Evolutionary conservation across 73 alveolate species (phyloP).

Genomic region (Paramecium primaurelia): DNA sequence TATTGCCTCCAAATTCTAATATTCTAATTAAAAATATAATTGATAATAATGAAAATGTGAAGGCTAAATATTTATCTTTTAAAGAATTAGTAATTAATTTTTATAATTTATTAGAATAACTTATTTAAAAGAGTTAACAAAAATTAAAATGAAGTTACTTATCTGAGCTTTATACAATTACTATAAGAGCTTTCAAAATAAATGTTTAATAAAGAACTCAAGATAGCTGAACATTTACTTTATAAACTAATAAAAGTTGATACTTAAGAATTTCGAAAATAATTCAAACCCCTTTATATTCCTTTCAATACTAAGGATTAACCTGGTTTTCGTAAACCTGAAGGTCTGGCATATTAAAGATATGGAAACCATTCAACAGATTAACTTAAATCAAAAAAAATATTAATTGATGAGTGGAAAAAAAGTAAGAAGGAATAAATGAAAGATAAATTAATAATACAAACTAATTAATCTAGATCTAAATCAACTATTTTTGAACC

Average conservation of each 20-base stretch:
- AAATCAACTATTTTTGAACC: background rate
- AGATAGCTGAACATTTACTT: background rate
- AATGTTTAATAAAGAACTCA: background rate
- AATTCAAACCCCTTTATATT: background rate
- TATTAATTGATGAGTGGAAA: background rate
- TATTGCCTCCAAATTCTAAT: background rate
- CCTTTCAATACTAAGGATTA: slow-evolving; percentile 21
- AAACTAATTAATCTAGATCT: background rate
- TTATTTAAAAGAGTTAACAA: background rate
- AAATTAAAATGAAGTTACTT: background rate
- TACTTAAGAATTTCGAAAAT: background rate
- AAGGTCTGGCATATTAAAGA: background rate
- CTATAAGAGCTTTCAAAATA: background rate
- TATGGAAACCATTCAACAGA: background rate
- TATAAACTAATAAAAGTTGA: background rate
- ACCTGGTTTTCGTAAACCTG: slow-evolving; percentile 5
- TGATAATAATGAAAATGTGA: background rate
- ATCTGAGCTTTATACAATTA: background rate
- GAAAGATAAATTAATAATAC: background rate
- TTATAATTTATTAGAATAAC: background rate
- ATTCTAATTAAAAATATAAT: background rate
- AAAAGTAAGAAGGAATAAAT: background rate
- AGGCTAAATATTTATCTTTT: background rate
- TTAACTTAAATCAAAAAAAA: background rate
- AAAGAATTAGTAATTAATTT: slow-evolving; percentile 8